Evolutionary conservation across 441 rosid species (phyloP), one percentile per base, ranked within the genome.

Genomic region (Manihot esculenta): DNA sequence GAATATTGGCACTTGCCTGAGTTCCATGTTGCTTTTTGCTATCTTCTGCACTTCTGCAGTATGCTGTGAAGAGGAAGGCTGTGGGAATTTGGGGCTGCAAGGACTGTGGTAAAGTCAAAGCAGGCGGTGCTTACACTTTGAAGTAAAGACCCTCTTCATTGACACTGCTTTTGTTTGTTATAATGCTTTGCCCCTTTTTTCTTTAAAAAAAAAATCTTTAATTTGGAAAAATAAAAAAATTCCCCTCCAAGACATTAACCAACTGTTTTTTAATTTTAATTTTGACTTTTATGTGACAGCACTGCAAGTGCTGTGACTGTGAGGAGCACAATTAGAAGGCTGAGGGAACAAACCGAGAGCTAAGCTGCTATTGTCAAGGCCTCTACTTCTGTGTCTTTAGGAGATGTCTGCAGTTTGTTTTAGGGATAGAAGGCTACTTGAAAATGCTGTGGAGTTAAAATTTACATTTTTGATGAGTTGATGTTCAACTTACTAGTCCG

Each of bases 31-130:
- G 6, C 4, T 54, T 33, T 13, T 10, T n/a, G 17, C 11, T 21
- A 33, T 38, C 50, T 44, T 30, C 14, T 60, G 11, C n/a, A 2
- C 17, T 64, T 5, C 44, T 79, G 57, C 80, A 93, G 99, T 92
- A 79, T 56, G 97, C 97, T 0, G 99, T 92, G 68, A 94, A 94
- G 86, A 85, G 99, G 72, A 90, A 89, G 84, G 97, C 91, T 50
- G 97, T 92, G 2, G 99, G 99, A 7, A 87, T 92, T 23, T 94
- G 97, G 99, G 93, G 94, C 23, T 92, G 98, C 88, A 94, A 90
- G 71, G 97, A 88, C 59, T 92, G 97, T 13, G 94, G 99, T 44
- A 92, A 92, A 78, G 92, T 94, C 50, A 90, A 89, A 78, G 97
- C 99, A 0, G 99, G 97, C 57, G 97, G 99, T 58, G 99, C 99